Conservation (phyloP, 805 yeast genomes). For the Saturnispora kantuleensis region DNA sequence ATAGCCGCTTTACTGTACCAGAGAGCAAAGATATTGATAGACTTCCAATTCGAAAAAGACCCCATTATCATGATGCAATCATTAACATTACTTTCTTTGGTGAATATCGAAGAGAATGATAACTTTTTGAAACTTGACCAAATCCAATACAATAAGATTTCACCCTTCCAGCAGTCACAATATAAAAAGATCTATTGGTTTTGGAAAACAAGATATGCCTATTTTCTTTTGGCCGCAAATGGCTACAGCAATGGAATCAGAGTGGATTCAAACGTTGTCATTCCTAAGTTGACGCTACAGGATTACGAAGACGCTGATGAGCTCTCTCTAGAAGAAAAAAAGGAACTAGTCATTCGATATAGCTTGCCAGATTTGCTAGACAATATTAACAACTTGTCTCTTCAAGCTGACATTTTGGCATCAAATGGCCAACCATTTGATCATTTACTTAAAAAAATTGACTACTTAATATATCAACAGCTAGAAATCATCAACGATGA, state of each 20-base stretch:
- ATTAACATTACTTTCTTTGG: constrained; percentile 18
- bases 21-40: constrained; percentile 67
- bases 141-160: constrained; percentile 46
- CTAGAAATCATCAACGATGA: constrained; percentile 49
- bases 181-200: constrained; percentile 11
- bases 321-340: neutral
- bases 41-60: constrained; percentile 58
- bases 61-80: constrained; percentile 54
- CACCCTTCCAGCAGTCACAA: constrained; percentile 63
- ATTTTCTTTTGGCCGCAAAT: constrained; percentile 54
- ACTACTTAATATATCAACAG: constrained; percentile 68
- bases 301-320: constrained; percentile 9
- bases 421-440: constrained; percentile 6
- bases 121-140: constrained; percentile 4
- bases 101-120: constrained; percentile 1
- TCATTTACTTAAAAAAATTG: constrained; percentile 40
- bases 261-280: constrained; percentile 31
- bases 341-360: neutral
- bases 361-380: neutral
- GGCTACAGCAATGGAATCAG: constrained; percentile 55
- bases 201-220: constrained; percentile 18
- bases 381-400: constrained; percentile 2
- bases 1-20: constrained; percentile 44
- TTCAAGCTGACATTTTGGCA: constrained; percentile 7
- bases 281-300: constrained; percentile 1